phyloP scores from a whole-genome alignment of 2,329 filamentous ascomycete species.

The Pestalotiopsis sp. region DNA sequence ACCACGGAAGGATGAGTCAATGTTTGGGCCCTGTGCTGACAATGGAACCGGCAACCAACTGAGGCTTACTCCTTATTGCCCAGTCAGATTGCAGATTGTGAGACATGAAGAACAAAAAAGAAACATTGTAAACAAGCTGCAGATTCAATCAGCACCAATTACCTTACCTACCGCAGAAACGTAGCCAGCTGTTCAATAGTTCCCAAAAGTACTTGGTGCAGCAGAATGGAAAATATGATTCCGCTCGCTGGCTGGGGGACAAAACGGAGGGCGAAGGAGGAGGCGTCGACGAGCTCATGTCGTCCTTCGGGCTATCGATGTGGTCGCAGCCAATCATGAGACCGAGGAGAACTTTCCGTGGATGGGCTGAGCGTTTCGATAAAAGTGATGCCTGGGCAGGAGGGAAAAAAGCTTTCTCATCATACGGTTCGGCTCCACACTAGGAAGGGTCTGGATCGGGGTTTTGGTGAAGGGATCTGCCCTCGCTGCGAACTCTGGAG shows the following conservation, averaged over 20 bases:
- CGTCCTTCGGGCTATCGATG: background rate
- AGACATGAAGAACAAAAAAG: background rate
- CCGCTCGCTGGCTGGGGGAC: background rate
- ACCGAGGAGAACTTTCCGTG: background rate
- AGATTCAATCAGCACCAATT: background rate
- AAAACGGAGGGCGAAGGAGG: background rate
- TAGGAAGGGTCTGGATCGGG: background rate
- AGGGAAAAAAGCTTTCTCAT: background rate
- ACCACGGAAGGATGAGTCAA: background rate
- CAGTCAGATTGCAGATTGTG: background rate
- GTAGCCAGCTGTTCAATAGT: background rate
- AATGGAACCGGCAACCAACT: background rate
- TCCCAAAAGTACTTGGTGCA: background rate
- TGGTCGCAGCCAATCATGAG: background rate
- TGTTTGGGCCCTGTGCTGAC: background rate
- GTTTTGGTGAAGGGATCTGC: conserved; percentile 6
- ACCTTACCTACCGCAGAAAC: background rate
- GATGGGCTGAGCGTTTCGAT: background rate
- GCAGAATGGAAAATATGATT: background rate
- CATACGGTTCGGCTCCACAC: background rate
- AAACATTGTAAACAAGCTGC: background rate
- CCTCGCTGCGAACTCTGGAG: background rate
- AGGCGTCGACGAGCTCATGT: background rate
- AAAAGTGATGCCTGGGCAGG: background rate
- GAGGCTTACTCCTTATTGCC: background rate